Conservation (phyloP, 495 filamentous ascomycete genomes). For the Podospora pseudocomata region DNA sequence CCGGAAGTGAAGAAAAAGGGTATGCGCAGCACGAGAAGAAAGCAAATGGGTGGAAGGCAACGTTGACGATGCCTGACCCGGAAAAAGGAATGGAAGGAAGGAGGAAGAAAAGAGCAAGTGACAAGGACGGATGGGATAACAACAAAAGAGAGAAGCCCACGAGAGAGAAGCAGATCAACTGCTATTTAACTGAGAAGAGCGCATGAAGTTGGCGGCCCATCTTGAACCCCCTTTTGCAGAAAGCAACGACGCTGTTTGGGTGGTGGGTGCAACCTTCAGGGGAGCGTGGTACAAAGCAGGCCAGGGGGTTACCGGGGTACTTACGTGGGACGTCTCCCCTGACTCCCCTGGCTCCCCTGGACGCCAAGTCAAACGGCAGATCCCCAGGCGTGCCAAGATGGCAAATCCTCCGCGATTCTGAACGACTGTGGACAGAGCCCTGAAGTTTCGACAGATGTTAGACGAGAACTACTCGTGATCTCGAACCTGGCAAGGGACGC, state of each 20-base stretch:
- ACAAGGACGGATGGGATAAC: constrained; percentile 14
- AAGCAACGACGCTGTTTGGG: constrained; percentile 20
- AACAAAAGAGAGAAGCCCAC: constrained; percentile 10
- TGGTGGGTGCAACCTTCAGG: constrained; percentile 24
- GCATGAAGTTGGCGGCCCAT: constrained; percentile 25
- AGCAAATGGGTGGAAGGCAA: constrained; percentile 12
- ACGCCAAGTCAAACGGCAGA: constrained; percentile 35
- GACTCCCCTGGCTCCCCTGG: constrained; percentile 20
- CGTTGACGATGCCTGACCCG: constrained; percentile 9
- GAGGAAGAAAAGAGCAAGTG: constrained; percentile 17
- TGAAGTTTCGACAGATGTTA: constrained; percentile 27
- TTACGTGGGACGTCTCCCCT: not conserved
- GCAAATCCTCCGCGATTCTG: constrained; percentile 21
- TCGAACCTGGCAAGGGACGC: constrained; percentile 29
- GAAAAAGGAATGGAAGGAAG: constrained; percentile 14
- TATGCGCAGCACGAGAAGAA: constrained; percentile 28
- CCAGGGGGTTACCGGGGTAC: constrained; percentile 13
- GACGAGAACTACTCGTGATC: constrained; percentile 14
- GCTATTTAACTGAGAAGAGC: constrained; percentile 28
- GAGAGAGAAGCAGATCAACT: constrained; percentile 20
- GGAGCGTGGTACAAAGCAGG: constrained; percentile 8
- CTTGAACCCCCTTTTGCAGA: constrained; percentile 18
- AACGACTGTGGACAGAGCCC: constrained; percentile 21
- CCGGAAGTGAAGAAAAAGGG: constrained; percentile 17
- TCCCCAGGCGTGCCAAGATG: constrained; percentile 25